Percentiles rank a stretch among this genome's conserved stretches.
Conservation (phyloP, 768 basidiomycete genomes). For the Phallus indusiatus region DNA sequence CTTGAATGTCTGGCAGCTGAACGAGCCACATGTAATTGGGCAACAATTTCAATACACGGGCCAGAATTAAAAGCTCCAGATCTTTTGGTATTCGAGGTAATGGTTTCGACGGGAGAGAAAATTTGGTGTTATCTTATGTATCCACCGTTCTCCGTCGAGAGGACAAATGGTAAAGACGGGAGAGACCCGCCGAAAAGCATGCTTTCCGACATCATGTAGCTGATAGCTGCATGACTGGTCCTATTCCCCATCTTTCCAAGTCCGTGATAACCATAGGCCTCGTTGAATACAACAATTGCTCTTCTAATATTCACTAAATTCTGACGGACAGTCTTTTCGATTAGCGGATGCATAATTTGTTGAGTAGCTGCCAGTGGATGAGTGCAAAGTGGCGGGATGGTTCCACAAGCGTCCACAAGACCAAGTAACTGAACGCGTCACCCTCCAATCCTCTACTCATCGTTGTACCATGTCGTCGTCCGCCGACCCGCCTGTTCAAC, state of each 20-base stretch:
- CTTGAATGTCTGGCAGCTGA: conserved; percentile 9
- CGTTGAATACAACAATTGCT: not conserved
- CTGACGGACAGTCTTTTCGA: not conserved
- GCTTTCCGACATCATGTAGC: not conserved
- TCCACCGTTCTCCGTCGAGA: not conserved
- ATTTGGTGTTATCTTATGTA: not conserved
- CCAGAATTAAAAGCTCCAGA: conserved; percentile 3
- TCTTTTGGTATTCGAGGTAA: conserved; percentile 1
- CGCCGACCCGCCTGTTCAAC: conserved; percentile 4
- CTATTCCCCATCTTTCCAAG: not conserved
- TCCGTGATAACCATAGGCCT: not conserved
- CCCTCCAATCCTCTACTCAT: not conserved
- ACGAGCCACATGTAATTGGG: conserved; percentile 1
- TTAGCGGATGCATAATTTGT: not conserved
- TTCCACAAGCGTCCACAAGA: not conserved
- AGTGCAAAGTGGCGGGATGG: not conserved
- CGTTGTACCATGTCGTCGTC: conserved; percentile 1
- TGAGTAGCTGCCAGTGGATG: not conserved
- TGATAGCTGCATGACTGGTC: not conserved
- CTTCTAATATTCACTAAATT: not conserved
- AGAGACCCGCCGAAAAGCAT: not conserved
- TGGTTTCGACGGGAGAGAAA: not conserved
- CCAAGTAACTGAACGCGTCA: conserved; percentile 4
- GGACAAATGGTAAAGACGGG: not conserved
- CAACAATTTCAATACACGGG: not conserved